Percentiles rank a stretch among this genome's conserved stretches.
These are phyloP conservation scores for Beauveria asiatica DNA, from an alignment of 2,329 filamentous ascomycete species.

Conservation along the genomic window DNA sequence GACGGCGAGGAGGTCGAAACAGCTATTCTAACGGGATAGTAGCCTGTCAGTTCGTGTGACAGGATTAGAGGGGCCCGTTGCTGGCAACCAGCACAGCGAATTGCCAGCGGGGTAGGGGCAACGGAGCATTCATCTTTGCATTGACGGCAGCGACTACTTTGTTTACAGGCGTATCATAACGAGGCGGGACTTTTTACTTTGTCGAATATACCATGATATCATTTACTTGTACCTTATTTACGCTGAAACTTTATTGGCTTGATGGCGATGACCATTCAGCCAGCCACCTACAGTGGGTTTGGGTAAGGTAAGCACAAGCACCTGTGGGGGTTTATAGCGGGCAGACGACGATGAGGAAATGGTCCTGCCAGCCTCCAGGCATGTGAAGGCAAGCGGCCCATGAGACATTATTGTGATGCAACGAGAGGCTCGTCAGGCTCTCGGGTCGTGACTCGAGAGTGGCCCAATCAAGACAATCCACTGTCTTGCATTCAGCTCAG, in stretches of 20 bases:
- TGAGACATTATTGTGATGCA: neutral
- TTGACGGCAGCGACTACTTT: conserved; percentile 5
- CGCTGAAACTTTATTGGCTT: neutral
- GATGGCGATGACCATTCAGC: neutral
- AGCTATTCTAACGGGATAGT: neutral
- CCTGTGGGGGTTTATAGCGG: neutral
- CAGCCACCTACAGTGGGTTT: neutral
- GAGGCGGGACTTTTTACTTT: neutral
- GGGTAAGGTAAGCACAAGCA: neutral
- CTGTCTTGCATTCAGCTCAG: conserved; percentile 2
- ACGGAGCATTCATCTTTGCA: neutral
- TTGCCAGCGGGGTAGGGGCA: neutral
- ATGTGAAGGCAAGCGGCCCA: neutral
- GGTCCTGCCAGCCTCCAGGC: neutral
- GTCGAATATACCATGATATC: neutral
- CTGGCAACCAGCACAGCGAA: neutral
- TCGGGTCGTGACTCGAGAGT: neutral
- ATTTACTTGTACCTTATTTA: neutral
- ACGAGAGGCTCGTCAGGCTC: neutral
- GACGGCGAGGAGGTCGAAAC: neutral
- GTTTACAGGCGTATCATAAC: neutral
- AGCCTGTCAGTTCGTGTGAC: neutral
- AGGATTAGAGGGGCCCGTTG: neutral
- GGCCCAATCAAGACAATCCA: neutral
- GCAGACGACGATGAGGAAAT: neutral